Percentiles rank a stretch among this genome's conserved stretches.
Conservation (phyloP, 257 asterid species). For the Solanum rostratum region DNA sequence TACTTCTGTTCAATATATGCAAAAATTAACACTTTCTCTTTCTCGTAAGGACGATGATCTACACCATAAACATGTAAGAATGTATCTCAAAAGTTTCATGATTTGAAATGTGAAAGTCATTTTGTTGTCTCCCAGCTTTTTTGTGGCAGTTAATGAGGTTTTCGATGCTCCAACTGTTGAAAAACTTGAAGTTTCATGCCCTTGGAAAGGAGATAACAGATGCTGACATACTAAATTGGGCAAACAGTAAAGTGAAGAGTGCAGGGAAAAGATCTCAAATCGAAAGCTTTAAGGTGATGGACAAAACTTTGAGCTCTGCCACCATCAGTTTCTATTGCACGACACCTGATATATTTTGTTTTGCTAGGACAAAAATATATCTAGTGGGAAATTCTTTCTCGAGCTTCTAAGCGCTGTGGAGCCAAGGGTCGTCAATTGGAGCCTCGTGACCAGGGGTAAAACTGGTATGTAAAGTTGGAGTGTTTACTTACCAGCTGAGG, state of each 20-base stretch:
- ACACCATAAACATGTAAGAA: not conserved
- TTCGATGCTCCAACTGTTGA: conserved; percentile 72
- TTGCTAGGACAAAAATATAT: conserved; percentile 52
- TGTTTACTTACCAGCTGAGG: not conserved
- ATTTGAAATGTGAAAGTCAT: not conserved
- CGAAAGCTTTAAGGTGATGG: conserved; percentile 80
- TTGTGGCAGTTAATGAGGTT: conserved; percentile 96
- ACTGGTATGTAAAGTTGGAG: conserved; percentile 33
- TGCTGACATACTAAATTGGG: conserved; percentile 59
- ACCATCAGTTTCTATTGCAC: not conserved
- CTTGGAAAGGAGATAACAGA: conserved; percentile 69
- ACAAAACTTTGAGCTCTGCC: not conserved
- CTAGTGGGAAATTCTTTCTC: conserved; percentile 70
- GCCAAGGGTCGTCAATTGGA: conserved; percentile 87
- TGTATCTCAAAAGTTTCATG: not conserved
- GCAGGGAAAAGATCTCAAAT: conserved; percentile 47
- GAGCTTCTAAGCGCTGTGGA: conserved; percentile 75
- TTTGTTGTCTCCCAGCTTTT: conserved; percentile 30
- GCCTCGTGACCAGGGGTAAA: conserved; percentile 79
- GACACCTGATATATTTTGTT: not conserved
- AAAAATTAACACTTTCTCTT: not conserved
- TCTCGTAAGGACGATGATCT: not conserved
- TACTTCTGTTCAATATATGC: not conserved
- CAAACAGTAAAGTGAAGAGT: conserved; percentile 50
- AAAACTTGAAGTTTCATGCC: conserved; percentile 54